Evolutionary conservation across 352 stramenopile species (phyloP), one percentile per base, ranked within the genome.

Genomic region (Globisporangium irregulare): DNA sequence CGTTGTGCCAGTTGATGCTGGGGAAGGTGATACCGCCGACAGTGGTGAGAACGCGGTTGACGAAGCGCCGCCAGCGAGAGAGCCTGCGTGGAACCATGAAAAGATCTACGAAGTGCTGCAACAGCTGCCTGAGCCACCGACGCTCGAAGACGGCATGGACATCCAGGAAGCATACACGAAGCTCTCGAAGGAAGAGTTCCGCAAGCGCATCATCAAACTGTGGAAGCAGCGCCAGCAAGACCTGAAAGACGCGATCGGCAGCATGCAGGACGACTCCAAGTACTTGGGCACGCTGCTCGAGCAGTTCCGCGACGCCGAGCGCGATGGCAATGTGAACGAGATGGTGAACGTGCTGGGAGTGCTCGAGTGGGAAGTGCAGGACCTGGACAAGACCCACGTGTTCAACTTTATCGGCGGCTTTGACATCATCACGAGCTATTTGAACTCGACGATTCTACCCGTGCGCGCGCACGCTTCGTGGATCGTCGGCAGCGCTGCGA

Each of bases 361-460:
- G 48, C 68, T 95, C 7, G 87, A 95, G 70, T 95, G 83, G 81
- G 87, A 95, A 71, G 86, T 95, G n/a, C 83, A 94, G 67, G 87
- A 95, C 67, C 73, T 95, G 20, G 87, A 94, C 76, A 95, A 95
- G 72, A 93, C 87, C 7, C 86, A 90, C 62, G 81, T 93, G 3
- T 93, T 95, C 74, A 90, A 94, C 72, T 93, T 88, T 34, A 90
- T 94, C 46, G 87, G 87, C 8, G 87, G 87, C n/a, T 92, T 95
- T 38, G 68, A 77, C 54, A 79, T 92, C 55, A 84, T 93, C 54
- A 64, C 81, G 15, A 73, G 91, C 22, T 87, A 89, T 62, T 63
- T 95, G 54, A 93, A 93, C 72, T 78, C 86, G 48, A 89, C 83
- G 3, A 84, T 80, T 53, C 73, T 93, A 25, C 73, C 75, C 4